phyloP scores from a whole-genome alignment of 257 asterid species.

The Coffea canephora region DNA sequence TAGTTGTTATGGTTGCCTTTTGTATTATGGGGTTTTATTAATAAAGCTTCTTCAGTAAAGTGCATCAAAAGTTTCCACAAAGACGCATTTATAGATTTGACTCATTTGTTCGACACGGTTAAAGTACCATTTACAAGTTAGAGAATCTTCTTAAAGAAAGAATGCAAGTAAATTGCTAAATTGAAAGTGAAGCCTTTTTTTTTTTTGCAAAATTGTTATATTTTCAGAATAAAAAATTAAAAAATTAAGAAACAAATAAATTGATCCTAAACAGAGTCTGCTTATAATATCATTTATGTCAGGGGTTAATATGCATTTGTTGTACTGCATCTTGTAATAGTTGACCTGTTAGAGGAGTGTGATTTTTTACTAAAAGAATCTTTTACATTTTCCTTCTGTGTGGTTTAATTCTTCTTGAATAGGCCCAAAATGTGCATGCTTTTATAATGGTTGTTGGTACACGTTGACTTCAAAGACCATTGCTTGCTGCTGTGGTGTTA shows the following conservation, averaged over 20 bases:
- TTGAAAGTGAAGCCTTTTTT: background rate
- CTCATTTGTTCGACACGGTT: background rate
- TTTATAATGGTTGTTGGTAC: too few species aligned
- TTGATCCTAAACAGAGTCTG: background rate
- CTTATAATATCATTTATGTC: background rate
- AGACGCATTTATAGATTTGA: background rate
- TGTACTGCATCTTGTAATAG: background rate
- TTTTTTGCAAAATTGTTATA: background rate
- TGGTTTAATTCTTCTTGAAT: background rate
- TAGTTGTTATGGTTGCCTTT: background rate
- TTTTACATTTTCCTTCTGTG: background rate
- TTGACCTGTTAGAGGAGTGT: background rate
- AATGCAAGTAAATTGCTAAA: background rate
- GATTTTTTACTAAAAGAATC: background rate
- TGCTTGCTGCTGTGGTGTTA: too few species aligned
- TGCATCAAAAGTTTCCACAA: background rate
- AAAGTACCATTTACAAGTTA: background rate
- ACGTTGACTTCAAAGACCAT: background rate
- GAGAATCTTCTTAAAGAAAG: background rate
- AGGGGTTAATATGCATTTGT: background rate
- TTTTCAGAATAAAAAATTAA: background rate
- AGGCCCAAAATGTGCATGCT: background rate
- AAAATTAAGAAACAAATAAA: background rate
- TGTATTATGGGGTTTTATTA: background rate
- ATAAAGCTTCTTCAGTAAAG: background rate